phyloP scores from a whole-genome alignment of 2,329 filamentous ascomycete species.

The Paecilomyces variotii region DNA sequence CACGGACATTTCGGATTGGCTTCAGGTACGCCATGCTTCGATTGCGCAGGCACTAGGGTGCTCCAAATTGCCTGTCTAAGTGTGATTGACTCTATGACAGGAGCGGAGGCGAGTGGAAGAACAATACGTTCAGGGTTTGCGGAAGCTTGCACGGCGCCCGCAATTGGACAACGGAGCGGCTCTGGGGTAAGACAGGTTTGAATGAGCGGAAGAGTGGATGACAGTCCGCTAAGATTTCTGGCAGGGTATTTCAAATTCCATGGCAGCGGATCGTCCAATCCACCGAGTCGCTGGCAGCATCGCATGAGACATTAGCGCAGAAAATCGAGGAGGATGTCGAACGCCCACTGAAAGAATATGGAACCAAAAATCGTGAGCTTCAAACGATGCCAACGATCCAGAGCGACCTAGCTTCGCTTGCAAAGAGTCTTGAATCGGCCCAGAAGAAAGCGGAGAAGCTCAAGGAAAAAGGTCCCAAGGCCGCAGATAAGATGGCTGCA shows the following conservation, averaged over 20 bases:
- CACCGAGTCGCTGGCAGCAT: conserved; percentile 70
- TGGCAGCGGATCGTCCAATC: conserved; percentile 83
- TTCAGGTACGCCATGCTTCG: conserved; percentile 59
- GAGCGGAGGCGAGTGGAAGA: conserved; percentile 91
- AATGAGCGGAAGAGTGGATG: not conserved
- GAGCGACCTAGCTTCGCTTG: conserved; percentile 69
- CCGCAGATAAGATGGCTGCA: conserved; percentile 64
- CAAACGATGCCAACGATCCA: conserved; percentile 73
- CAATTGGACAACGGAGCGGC: conserved; percentile 69
- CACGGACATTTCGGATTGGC: conserved; percentile 87
- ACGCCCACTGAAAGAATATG: conserved; percentile 68
- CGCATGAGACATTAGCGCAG: conserved; percentile 71
- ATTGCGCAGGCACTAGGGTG: not conserved
- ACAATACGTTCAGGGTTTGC: conserved; percentile 72
- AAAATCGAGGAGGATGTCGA: conserved; percentile 88
- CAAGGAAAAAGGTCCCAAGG: conserved; percentile 66
- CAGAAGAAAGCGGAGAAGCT: conserved; percentile 82
- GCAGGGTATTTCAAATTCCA: conserved; percentile 77
- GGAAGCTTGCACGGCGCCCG: conserved; percentile 68
- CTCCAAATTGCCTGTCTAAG: not conserved
- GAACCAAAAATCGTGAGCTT: conserved; percentile 63
- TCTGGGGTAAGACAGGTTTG: conserved; percentile 61
- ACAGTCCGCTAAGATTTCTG: conserved; percentile 5
- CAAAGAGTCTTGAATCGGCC: conserved; percentile 75
- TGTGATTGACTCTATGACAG: conserved; percentile 38